These are phyloP conservation scores for Entomortierella lignicola DNA, from an alignment of 192 early-diverging fungal species.

Conservation along the genomic window DNA sequence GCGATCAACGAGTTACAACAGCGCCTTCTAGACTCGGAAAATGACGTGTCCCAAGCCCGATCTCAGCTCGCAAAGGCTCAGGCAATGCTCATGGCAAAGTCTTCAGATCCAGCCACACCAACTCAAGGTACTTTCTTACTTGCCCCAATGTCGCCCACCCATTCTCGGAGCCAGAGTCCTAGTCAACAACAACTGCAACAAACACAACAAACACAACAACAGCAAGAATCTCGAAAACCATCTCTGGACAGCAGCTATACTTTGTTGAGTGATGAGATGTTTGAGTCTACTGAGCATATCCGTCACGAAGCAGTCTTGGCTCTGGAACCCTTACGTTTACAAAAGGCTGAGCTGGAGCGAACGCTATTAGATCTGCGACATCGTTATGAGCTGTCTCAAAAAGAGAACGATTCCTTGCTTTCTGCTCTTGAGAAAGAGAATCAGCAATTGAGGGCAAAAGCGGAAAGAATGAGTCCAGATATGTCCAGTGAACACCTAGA, in stretches of 20 bases:
- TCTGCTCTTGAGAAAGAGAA: constrained; percentile 38
- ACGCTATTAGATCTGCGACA: constrained; percentile 40
- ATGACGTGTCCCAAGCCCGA: constrained; percentile 8
- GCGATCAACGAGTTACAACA: constrained; percentile 27
- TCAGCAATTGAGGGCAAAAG: constrained; percentile 13
- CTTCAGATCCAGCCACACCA: not conserved
- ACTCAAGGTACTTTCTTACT: not conserved
- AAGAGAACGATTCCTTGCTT: constrained; percentile 35
- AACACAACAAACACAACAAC: not conserved
- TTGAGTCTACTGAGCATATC: constrained; percentile 29
- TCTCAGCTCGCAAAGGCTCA: constrained; percentile 43
- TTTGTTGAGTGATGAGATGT: constrained; percentile 12
- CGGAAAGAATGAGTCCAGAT: constrained; percentile 32
- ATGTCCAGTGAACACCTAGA: constrained; percentile 41
- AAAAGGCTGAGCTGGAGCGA: constrained; percentile 42
- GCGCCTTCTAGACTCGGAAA: constrained; percentile 21
- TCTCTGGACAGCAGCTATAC: not conserved
- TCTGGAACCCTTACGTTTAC: constrained; percentile 25
- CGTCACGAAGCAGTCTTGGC: constrained; percentile 43
- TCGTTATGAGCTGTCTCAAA: constrained; percentile 42
- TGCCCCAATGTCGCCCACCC: not conserved
- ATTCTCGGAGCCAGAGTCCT: not conserved
- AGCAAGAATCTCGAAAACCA: not conserved
- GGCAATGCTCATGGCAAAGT: constrained; percentile 23
- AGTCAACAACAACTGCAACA: not conserved